These are phyloP conservation scores for Phialocephala sp. DNA, from an alignment of 2,329 filamentous ascomycete genomes.

Conservation along the genomic window DNA sequence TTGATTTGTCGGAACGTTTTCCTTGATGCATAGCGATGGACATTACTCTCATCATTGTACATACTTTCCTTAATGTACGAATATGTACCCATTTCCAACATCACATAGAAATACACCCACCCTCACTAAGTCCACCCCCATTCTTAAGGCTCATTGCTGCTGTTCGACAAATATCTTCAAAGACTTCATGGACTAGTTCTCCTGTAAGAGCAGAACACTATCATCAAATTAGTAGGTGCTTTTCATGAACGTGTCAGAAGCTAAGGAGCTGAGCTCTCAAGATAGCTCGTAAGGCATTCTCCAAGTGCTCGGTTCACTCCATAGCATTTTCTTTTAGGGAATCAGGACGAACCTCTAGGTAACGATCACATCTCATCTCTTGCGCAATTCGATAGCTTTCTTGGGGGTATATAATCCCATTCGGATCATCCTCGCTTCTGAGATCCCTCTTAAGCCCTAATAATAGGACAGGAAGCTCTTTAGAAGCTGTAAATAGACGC, in stretches of 20 bases:
- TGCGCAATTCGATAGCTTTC: slow-evolving; percentile 63
- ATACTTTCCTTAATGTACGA: slow-evolving; percentile 54
- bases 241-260: too few species aligned
- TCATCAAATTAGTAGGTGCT: too few species aligned
- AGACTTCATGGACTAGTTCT: slow-evolving; percentile 61
- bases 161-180: slow-evolving; percentile 65
- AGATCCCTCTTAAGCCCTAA: slow-evolving; percentile 67
- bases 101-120: slow-evolving; percentile 59
- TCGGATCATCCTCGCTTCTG: slow-evolving; percentile 60
- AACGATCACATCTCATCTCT: slow-evolving; percentile 64
- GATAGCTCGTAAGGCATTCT: too few species aligned
- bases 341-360: slow-evolving; percentile 53
- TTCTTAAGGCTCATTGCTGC: slow-evolving; percentile 55
- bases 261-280: too few species aligned
- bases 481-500: slow-evolving; percentile 49
- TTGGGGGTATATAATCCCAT: slow-evolving; percentile 65
- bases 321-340: too few species aligned
- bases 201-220: slow-evolving; percentile 64
- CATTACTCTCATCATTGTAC: background rate
- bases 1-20: slow-evolving; percentile 57
- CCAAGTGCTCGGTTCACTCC: too few species aligned
- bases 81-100: background rate
- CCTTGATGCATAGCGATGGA: slow-evolving; percentile 42
- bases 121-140: slow-evolving; percentile 57
- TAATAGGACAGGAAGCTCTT: slow-evolving; percentile 59